Evolutionary conservation across 345 rosid species (phyloP), one percentile per base, ranked within the genome.

Genomic region (Excoecaria agallocha): DNA sequence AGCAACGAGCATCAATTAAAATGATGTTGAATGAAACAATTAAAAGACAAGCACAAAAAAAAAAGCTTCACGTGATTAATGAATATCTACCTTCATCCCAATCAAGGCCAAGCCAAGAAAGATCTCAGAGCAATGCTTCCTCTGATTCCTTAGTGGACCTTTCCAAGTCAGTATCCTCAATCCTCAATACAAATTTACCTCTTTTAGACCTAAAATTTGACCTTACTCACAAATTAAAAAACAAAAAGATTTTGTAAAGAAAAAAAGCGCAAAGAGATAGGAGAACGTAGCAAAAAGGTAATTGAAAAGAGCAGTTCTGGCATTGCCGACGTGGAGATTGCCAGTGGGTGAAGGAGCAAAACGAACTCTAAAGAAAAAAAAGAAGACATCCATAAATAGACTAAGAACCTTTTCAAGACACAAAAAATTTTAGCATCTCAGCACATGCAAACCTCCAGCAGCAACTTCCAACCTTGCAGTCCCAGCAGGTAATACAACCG

Each of bases 301-400:
- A 79, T 94, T 94, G 83, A 92, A 94, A 39, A 94, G 97, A 65
- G 98, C 98, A 72, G 98, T 94, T 74, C 98, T 86, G 56, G 98
- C 98, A 61, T 97, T 97, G 30, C 98, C 97, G 35, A 94, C 98
- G 63, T 92, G 98, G 62, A 94, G 93, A 75, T 94, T 92, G 1
- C 98, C 97, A 52, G 98, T 94, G 0, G 98, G 98, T 41, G 97
- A 94, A 68, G 97, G 98, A 77, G 97, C 98, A 79, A 94, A 94
- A 76, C 97, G 98, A 19, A 92, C 98, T 54, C 97, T 88, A 30
- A 93, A n/a, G n/a, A n/a, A n/a, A n/a, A n/a, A n/a, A n/a, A n/a
- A n/a, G n/a, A n/a, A n/a, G n/a, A n/a, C n/a, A n/a, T n/a, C n/a
- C n/a, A n/a, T n/a, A n/a, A n/a, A n/a, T n/a, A n/a, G n/a, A n/a